Conservation (phyloP, 495 filamentous ascomycete genomes). For the Aspergillus saccharolyticus region DNA sequence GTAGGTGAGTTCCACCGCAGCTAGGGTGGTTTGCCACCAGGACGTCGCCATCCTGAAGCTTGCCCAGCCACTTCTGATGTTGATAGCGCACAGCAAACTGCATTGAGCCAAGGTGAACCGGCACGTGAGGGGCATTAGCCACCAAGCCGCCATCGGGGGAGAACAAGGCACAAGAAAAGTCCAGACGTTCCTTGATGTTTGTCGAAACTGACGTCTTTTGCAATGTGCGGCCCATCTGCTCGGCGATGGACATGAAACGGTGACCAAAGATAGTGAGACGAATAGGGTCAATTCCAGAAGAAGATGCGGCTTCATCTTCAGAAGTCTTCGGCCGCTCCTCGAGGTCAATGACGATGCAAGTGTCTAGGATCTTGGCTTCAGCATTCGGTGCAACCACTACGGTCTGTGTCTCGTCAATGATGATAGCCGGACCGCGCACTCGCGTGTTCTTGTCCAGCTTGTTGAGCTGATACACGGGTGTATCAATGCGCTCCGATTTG, state of each 20-base stretch:
- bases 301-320: conserved; percentile 71
- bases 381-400: conserved; percentile 85
- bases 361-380: conserved; percentile 42
- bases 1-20: conserved; percentile 82
- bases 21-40: conserved; percentile 95
- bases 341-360: conserved; percentile 45
- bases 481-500: conserved; percentile 66
- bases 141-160: conserved; percentile 87
- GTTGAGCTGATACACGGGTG: conserved; percentile 79
- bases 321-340: conserved; percentile 51
- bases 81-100: conserved; percentile 92
- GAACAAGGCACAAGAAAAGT: conserved; percentile 95
- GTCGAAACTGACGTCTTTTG: conserved; percentile 98
- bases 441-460: conserved; percentile 72
- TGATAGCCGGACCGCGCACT: conserved; percentile 78
- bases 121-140: conserved; percentile 91
- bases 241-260: conserved; percentile 97
- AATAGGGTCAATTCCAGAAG: conserved; percentile 69
- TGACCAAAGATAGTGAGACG: conserved; percentile 94
- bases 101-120: conserved; percentile 90
- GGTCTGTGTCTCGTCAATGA: conserved; percentile 94
- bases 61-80: conserved; percentile 85
- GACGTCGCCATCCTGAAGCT: conserved; percentile 85
- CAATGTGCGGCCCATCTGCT: conserved; percentile 93
- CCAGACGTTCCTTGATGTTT: conserved; percentile 95